Evolutionary conservation across 2,329 filamentous ascomycete species (phyloP), one percentile per base, ranked within the genome.

Genomic region (Teratosphaeria zuluensis): DNA sequence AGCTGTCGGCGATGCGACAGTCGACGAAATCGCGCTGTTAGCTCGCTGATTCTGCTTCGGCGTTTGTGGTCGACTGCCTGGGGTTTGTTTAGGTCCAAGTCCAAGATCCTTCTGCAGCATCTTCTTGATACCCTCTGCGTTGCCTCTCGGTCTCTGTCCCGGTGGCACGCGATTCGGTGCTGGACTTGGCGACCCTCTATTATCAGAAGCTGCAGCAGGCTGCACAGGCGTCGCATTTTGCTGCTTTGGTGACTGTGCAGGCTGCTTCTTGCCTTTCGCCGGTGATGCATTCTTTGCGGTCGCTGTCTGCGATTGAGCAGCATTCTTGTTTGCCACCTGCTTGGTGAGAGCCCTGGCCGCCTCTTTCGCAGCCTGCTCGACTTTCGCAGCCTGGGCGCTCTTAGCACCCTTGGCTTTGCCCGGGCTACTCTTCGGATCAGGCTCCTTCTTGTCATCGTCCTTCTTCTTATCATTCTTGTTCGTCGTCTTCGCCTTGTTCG

Each of bases 41-140:
- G 42, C 42, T 19, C 42, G 42, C 42, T 48, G 42, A 21, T 55
- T 59, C 53, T 38, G 57, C 53, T 56, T 61, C 58, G 53, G 28
- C 55, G 31, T 46, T 57, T 58, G 58, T 56, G 31, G 42, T 51
- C 61, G 55, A 21, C 19, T 48, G 16, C 42, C 42, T 48, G 42
- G 42, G 33, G 59, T 51, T 46, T 71, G 61, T 71, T 77, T 59
- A 46, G 76, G 75, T 32, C 75, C 75, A 14, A 86, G 74, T 12
- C 84, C 84, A 24, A 86, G 73, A 68, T 87, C 84, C 58, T 83
- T 80, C 64, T 85, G 82, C 2, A 86, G 74, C 68, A 86, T 85
- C 54, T 81, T 65, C 76, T 72, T 72, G 63, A 73, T 73, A 19
- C 67, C 69, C 48, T 72, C 70, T 9, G 68, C 62, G 32, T 66